Conservation (phyloP, 306 rosid species). For the Canavalia gladiata region DNA sequence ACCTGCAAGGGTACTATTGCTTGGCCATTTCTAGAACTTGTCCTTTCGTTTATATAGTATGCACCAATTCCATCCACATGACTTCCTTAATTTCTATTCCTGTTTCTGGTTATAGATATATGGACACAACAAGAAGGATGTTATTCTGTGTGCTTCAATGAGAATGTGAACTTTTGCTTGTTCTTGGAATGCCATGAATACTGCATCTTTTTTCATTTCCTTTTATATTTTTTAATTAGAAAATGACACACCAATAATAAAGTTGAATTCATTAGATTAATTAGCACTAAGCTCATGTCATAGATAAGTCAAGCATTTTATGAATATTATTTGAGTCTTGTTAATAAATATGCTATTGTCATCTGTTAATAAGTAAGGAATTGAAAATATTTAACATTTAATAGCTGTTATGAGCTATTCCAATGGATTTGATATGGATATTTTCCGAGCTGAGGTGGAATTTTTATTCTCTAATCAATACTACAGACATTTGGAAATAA, state of each 20-base stretch:
- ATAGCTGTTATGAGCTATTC: constrained; percentile 86
- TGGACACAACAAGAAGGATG: background rate
- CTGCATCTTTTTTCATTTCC: background rate
- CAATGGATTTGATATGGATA: constrained; percentile 81
- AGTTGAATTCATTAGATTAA: background rate
- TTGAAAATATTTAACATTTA: background rate
- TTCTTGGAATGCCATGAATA: constrained; percentile 7
- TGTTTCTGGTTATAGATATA: background rate
- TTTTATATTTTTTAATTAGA: background rate
- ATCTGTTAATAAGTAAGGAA: background rate
- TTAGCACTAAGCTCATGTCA: background rate
- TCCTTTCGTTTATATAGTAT: constrained; percentile 17
- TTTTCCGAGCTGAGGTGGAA: constrained; percentile 76
- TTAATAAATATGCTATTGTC: background rate
- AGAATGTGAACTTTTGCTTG: constrained; percentile 24
- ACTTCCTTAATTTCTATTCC: constrained; percentile 15
- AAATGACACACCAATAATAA: no score
- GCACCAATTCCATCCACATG: background rate
- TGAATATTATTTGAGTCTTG: background rate
- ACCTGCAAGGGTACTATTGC: constrained; percentile 77
- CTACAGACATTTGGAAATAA: background rate
- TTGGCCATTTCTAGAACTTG: constrained; percentile 5
- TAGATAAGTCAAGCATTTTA: background rate
- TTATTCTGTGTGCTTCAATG: constrained; percentile 7
- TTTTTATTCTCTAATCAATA: background rate